Evolutionary conservation across 2,329 filamentous ascomycete genomes (phyloP).

Genomic region (Parascedosporium putredinis): DNA sequence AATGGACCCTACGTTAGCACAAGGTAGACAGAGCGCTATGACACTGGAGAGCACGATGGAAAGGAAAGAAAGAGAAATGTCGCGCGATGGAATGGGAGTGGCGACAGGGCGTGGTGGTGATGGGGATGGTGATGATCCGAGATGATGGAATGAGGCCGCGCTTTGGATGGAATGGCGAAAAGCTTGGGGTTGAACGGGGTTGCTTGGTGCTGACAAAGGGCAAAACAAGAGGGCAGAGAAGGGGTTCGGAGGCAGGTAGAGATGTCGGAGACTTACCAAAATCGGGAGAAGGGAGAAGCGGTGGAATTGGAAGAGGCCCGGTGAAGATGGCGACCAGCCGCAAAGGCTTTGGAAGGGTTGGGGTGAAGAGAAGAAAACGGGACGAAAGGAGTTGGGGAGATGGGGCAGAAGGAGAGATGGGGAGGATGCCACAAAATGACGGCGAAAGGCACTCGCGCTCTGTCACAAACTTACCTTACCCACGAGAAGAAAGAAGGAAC

Average conservation of each 20-base stretch:
- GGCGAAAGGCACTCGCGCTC: constrained; percentile 10
- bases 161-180: neutral
- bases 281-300: neutral
- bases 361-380: constrained; percentile 3
- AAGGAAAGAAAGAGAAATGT: neutral
- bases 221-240: constrained; percentile 8
- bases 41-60: no score
- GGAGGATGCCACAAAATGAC: constrained; percentile 9
- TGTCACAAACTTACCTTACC: constrained; percentile 15
- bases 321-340: constrained; percentile 2
- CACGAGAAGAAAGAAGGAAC: constrained; percentile 13
- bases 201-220: constrained; percentile 5
- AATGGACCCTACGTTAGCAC: no score
- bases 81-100: constrained; percentile 10
- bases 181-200: neutral
- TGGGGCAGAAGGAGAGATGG: constrained; percentile 10
- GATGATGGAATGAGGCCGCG: constrained; percentile 6
- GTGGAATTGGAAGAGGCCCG: neutral
- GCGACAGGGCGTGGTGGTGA: constrained; percentile 10
- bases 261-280: constrained; percentile 5
- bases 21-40: no score
- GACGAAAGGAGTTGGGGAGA: constrained; percentile 8
- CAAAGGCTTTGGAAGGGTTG: constrained; percentile 3
- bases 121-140: constrained; percentile 4
- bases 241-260: neutral